Evolutionary conservation across 2,329 filamentous ascomycete genomes (phyloP), one percentile per base, ranked within the genome.

Genomic region (Stemphylium vesicarium): DNA sequence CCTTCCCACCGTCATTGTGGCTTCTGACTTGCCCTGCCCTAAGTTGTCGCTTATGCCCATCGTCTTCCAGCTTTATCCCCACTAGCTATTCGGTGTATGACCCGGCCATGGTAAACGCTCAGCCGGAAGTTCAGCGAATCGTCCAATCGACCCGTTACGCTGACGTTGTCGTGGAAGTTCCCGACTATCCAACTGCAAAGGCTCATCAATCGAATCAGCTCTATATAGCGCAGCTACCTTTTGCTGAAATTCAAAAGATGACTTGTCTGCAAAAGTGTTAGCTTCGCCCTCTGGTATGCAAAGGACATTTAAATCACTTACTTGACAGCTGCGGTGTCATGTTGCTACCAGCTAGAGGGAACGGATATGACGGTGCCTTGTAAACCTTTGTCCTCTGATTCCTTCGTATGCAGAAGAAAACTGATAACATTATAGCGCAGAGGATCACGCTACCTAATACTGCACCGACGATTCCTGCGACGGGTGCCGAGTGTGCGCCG

Each of bases 401-500:
- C 13, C 60, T 55, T 10, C 56, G 56, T 3, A 65, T 12, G 15
- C 54, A 57, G 12, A 64, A 46, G 3, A 64, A 36, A 1, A 69
- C 9, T 13, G 59, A 45, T 2, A 63, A 0, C 7, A 49, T 13
- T 1, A 60, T 24, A 7, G 38, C 44, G 4, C 69, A 10, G 1
- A 69, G 13, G 2, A 62, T 50, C 2, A 66, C 29, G 3, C 52
- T 59, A n/a, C 68, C 70, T 10, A 69, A 31, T 1, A 62, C 59
- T 9, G 60, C 66, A 12, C 69, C 69, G 13, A 63, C 62, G 13
- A 72, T 67, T 22, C 60, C 56, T 22, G 59, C 67, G 12, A 60
- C 44, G 13, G 60, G 53, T 6, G 48, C 29, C 2, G 55, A 36
- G 20, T 39, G 20, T 3, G 15, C n/a, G 20, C 15, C 10, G 9